These are phyloP conservation scores for Vachellia collinsii DNA, from an alignment of 306 rosid genomes.

Conservation along the genomic window DNA sequence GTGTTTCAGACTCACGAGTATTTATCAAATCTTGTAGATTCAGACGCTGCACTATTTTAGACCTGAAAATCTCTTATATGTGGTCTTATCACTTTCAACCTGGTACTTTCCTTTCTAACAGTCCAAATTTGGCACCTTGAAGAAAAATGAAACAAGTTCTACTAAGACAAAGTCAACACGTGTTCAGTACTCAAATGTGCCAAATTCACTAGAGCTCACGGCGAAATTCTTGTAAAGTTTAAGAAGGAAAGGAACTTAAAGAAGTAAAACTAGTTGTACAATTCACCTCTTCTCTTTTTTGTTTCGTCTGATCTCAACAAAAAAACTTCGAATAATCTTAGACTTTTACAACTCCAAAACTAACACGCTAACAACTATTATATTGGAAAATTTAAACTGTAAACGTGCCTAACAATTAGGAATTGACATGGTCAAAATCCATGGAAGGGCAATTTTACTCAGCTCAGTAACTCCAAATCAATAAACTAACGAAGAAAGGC, in stretches of 20 bases:
- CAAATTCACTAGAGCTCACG: background rate
- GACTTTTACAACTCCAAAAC: background rate
- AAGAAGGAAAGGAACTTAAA: background rate
- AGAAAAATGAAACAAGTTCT: background rate
- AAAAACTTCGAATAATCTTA: background rate
- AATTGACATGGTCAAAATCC: background rate
- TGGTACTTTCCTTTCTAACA: background rate
- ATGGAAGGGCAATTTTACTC: background rate
- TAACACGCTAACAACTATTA: background rate
- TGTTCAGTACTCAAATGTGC: background rate
- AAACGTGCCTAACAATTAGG: constrained; percentile 5
- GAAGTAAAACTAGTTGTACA: too few relatives aligned
- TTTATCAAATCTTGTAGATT: constrained; percentile 11
- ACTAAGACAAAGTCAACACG: background rate
- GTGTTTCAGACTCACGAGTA: background rate
- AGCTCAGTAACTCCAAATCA: background rate
- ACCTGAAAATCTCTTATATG: background rate
- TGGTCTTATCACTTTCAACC: background rate
- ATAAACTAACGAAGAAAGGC: background rate
- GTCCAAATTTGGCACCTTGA: background rate
- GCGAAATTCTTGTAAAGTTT: background rate
- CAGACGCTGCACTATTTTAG: background rate
- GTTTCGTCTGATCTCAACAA: background rate
- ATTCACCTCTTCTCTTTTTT: background rate
- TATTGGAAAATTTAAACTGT: background rate